Base-by-base conservation (phyloP, 106 monocot species). In the Acorus calamus region DNA sequence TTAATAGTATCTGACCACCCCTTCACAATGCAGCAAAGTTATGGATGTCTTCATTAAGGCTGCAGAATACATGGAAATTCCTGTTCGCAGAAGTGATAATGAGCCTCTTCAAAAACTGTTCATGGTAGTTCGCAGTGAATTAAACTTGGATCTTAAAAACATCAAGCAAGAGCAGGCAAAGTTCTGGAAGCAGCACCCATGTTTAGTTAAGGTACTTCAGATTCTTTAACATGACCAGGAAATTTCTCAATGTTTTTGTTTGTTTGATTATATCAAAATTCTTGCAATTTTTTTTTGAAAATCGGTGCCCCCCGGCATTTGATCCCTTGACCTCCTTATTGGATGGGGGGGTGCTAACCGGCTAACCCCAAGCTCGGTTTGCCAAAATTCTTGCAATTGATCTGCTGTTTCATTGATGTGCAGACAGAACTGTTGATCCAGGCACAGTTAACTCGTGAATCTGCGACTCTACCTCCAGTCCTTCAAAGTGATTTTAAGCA, bases 101-200 rank as follows among this genome's bases (percentile, higher is more conserved):
- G 88, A 85, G 70, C 75, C 86, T 9, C 78, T 93, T 52, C 88
- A 93, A 70, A 85, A 73, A 62, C 52, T 93, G 13, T 93, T 89
- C 77, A 73, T 83, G 50, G 74, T 69, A 50, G 93, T 93, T 68
- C 75, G 85, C 62, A 81, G 85, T 68, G 88, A 93, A 58, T 53
- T 93, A 28, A 93, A 83, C 74, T 60, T 89, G 47, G 85, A 89
- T 55, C 71, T 81, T 12, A 93, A 93, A 66, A 93, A 88, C 70
- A 88, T 85, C 53, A 88, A 76, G 65, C 76, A 88, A 66, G 88
- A 86, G 56, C 93, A 89, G 60, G 85, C 88, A 67, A 93, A 93
- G 73, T 93, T 89, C 66, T 93, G 93, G 93, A 93, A 89, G 66
- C 93, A 88, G 44, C 88, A 93, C 72, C 93, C 93, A 28, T 83